Evolutionary conservation across 768 basidiomycete species (phyloP).

Genomic region (Strobilomyces confusus): DNA sequence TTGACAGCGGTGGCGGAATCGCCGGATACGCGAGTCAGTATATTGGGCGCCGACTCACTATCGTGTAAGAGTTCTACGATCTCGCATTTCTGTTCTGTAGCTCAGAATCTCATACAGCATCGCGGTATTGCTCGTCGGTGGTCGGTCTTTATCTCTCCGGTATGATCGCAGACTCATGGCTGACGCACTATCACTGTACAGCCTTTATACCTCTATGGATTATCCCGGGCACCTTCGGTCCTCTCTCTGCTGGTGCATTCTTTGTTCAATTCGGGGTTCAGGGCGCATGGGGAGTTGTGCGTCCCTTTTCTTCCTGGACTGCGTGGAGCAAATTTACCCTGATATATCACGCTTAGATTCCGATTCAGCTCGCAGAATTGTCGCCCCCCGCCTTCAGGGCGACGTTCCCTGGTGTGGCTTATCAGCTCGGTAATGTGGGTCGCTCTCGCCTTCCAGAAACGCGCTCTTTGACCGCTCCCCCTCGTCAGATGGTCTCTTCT

Average conservation of each 20-base stretch:
- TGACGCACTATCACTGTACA: constrained; percentile 7
- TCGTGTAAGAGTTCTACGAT: constrained; percentile 36
- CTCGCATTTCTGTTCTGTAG: background rate
- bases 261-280: constrained; percentile 86
- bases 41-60: constrained; percentile 79
- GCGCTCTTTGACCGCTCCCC: constrained; percentile 1
- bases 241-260: constrained; percentile 80
- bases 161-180: background rate
- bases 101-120: constrained; percentile 8
- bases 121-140: constrained; percentile 25
- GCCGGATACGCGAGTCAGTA: constrained; percentile 74
- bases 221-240: constrained; percentile 62
- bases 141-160: constrained; percentile 9
- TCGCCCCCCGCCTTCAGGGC: constrained; percentile 88
- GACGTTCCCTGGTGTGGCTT: constrained; percentile 82
- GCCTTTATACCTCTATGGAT: constrained; percentile 81
- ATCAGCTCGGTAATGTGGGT: constrained; percentile 69
- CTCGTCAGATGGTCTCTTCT: constrained; percentile 54
- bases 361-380: constrained; percentile 80
- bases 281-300: constrained; percentile 84
- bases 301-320: constrained; percentile 18
- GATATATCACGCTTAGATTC: constrained; percentile 37
- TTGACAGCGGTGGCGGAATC: constrained; percentile 57
- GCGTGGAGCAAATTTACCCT: no score
- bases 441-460: background rate